Conservation (phyloP, 805 yeast genomes). For the Suhomyces xylopsoci region DNA sequence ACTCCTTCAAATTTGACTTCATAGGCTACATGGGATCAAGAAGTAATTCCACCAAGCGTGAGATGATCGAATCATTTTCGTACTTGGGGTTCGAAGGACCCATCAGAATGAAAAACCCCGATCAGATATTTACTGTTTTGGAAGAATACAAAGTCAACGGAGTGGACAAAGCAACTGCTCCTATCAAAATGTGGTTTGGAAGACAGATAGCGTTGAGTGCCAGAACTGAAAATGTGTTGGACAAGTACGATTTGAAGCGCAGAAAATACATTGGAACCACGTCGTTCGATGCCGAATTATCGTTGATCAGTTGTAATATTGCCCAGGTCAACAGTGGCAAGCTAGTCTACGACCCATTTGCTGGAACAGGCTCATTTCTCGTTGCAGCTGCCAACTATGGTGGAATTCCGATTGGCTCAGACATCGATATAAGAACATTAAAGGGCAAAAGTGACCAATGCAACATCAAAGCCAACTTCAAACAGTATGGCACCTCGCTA, state of each 20-base stretch:
- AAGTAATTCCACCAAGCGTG: conserved; percentile 47
- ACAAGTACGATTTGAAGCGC: conserved; percentile 73
- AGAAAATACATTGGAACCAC: conserved; percentile 93
- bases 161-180: conserved; percentile 45
- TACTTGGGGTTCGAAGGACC: conserved; percentile 75
- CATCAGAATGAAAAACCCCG: conserved; percentile 74
- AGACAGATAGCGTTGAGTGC: conserved; percentile 63
- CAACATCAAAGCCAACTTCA: conserved; percentile 63
- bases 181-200: conserved; percentile 69
- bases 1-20: conserved; percentile 78
- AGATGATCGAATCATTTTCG: conserved; percentile 66
- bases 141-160: conserved; percentile 64
- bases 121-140: conserved; percentile 63
- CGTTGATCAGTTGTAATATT: conserved; percentile 82
- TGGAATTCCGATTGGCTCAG: conserved; percentile 79
- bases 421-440: conserved; percentile 79
- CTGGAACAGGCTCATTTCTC: conserved; percentile 93
- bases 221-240: conserved; percentile 63
- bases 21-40: conserved; percentile 72
- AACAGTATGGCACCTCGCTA: conserved; percentile 60
- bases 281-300: conserved; percentile 90
- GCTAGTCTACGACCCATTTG: conserved; percentile 88
- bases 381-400: conserved; percentile 87
- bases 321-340: conserved; percentile 68
- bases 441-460: conserved; percentile 61